These are phyloP conservation scores for Cercospora sp. DNA, from an alignment of 2,329 filamentous ascomycete genomes.

Conservation along the genomic window DNA sequence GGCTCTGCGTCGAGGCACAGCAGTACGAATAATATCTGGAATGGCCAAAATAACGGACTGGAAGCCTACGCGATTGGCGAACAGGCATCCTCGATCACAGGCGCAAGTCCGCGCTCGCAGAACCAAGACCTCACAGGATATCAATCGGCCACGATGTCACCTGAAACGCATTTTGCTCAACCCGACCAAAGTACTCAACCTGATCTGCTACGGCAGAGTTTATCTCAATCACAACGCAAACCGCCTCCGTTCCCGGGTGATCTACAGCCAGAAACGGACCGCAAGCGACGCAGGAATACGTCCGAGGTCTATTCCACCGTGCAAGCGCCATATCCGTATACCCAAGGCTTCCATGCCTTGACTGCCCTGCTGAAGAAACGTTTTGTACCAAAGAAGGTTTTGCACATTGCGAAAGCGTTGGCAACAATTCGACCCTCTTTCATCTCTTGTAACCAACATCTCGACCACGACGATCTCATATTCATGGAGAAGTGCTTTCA, in stretches of 20 bases:
- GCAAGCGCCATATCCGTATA: constrained; percentile 88
- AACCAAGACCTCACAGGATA: constrained; percentile 50
- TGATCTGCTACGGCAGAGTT: constrained; percentile 36
- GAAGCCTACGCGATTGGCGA: constrained; percentile 63
- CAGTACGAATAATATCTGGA: constrained; percentile 46
- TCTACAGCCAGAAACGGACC: constrained; percentile 29
- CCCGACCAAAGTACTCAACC: constrained; percentile 36
- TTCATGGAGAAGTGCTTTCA: constrained; percentile 99
- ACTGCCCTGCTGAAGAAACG: constrained; percentile 76
- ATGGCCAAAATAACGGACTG: constrained; percentile 44
- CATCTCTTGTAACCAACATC: constrained; percentile 84
- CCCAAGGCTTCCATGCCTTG: constrained; percentile 83
- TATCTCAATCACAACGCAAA: constrained; percentile 38
- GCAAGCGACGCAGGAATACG: constrained; percentile 66
- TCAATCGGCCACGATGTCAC: constrained; percentile 32
- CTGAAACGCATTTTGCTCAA: constrained; percentile 35
- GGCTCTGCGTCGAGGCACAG: constrained; percentile 45
- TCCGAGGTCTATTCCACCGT: constrained; percentile 86
- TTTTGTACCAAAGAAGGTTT: constrained; percentile 72
- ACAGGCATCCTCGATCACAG: constrained; percentile 56
- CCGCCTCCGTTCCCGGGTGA: constrained; percentile 35
- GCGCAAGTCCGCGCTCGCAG: constrained; percentile 59
- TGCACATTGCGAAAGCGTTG: constrained; percentile 82
- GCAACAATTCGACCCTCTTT: constrained; percentile 90
- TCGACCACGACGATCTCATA: constrained; percentile 83